These are phyloP conservation scores for Rosa persica DNA, from an alignment of 306 rosid genomes.

Conservation along the genomic window DNA sequence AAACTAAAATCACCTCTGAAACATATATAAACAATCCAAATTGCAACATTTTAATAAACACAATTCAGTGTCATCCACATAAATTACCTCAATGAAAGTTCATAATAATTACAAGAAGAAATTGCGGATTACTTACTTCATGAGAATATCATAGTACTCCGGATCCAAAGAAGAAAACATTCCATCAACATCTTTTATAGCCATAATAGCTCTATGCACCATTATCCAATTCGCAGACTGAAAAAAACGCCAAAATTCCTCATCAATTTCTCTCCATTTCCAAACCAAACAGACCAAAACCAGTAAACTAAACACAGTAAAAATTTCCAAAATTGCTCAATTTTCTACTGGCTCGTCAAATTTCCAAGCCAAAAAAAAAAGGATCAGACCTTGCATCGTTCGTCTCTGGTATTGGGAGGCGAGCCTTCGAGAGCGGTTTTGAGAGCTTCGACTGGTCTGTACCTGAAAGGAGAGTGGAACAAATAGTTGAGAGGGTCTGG, in stretches of 20 bases:
- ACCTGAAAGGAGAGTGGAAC: constrained; percentile 39
- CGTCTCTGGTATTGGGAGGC: constrained; percentile 78
- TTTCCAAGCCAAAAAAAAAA: background rate
- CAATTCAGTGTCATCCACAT: background rate
- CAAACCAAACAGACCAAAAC: too few relatives aligned
- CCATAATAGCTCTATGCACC: constrained; percentile 96
- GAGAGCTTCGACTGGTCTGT: constrained; percentile 80
- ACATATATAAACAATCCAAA: background rate
- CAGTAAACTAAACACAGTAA: background rate
- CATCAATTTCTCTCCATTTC: background rate
- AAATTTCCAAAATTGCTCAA: background rate
- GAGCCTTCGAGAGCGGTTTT: constrained; percentile 98
- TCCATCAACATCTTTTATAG: constrained; percentile 91
- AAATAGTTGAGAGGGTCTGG: background rate
- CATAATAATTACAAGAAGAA: constrained; percentile 2
- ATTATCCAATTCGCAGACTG: constrained; percentile 96
- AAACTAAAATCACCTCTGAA: background rate
- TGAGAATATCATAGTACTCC: constrained; percentile 94
- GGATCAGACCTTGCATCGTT: constrained; percentile 75
- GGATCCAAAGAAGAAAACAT: constrained; percentile 94
- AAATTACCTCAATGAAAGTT: background rate
- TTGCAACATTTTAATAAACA: background rate
- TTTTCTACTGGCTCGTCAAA: background rate
- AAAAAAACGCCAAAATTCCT: constrained; percentile 18
- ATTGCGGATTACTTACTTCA: constrained; percentile 61